phyloP scores from a whole-genome alignment of 345 rosid species.

The Citrus sinensis region DNA sequence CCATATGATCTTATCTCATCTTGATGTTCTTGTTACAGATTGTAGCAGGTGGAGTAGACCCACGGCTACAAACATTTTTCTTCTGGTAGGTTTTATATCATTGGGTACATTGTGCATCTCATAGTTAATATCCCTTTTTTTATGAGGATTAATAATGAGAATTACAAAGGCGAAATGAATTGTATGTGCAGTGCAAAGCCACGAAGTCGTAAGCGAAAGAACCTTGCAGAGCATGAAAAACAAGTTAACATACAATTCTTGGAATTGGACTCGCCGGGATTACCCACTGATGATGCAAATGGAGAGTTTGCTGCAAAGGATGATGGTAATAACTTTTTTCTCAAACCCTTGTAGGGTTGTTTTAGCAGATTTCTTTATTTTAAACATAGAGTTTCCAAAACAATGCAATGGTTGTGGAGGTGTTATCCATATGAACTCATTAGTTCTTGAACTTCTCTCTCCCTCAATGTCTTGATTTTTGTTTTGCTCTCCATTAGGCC shows the following conservation, averaged over 20 bases:
- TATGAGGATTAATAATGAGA: slow-evolving; percentile 12
- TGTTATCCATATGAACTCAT: background rate
- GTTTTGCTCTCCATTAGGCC: background rate
- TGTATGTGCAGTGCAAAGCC: slow-evolving; percentile 53
- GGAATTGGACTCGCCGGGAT: slow-evolving; percentile 58
- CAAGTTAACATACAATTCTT: slow-evolving; percentile 47
- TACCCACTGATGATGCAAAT: slow-evolving; percentile 30
- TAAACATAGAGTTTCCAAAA: background rate
- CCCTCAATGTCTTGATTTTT: background rate
- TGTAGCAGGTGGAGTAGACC: slow-evolving; percentile 46
- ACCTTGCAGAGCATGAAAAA: slow-evolving; percentile 32
- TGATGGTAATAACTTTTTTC: slow-evolving; percentile 39
- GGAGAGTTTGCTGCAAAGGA: slow-evolving; percentile 38
- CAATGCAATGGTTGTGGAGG: background rate
- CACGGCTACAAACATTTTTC: slow-evolving; percentile 48
- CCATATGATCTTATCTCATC: slow-evolving; percentile 9
- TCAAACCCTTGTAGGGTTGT: background rate
- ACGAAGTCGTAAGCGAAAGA: slow-evolving; percentile 43
- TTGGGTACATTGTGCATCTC: slow-evolving; percentile 14
- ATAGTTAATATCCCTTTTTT: slow-evolving; percentile 5
- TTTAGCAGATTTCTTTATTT: background rate
- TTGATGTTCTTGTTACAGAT: slow-evolving; percentile 46
- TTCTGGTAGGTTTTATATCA: slow-evolving; percentile 57
- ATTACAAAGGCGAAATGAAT: slow-evolving; percentile 22
- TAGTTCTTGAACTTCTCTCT: background rate